Conservation (phyloP, 73 alveolate genomes). For the Symbiodinium pilosum region DNA sequence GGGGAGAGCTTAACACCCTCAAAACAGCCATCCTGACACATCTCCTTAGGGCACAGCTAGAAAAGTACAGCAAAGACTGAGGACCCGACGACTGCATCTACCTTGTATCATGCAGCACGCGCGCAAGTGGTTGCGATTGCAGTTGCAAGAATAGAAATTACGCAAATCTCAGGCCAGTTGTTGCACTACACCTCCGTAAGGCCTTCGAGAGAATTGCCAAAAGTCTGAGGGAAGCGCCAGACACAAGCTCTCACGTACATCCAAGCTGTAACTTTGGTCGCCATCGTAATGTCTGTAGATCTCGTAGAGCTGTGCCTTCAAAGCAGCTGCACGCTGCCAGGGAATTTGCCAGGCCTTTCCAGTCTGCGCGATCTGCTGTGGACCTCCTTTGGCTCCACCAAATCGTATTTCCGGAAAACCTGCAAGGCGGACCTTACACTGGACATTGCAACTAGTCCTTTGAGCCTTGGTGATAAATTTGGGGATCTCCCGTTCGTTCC, state of each 20-base stretch:
- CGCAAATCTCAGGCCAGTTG: not conserved
- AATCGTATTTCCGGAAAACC: constrained; percentile 48
- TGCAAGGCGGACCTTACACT: not conserved
- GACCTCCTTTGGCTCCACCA: constrained; percentile 58
- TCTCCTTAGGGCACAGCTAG: too few species aligned
- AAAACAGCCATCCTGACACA: too few species aligned
- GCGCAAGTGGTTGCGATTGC: too few species aligned
- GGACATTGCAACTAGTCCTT: not conserved
- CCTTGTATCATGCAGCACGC: not conserved
- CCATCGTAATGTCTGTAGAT: constrained; percentile 53
- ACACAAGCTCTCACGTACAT: constrained; percentile 70
- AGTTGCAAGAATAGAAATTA: not conserved
- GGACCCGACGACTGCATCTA: not conserved
- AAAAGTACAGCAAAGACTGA: too few species aligned
- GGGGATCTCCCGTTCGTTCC: constrained; percentile 91
- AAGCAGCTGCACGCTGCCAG: not conserved
- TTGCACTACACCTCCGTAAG: not conserved
- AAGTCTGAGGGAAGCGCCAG: not conserved
- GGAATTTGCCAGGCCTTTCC: not conserved
- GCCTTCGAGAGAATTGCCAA: too few species aligned
- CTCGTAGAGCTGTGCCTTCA: constrained; percentile 59
- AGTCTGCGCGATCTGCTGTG: not conserved
- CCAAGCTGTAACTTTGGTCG: constrained; percentile 55
- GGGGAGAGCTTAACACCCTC: too few species aligned
- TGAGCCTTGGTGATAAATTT: constrained; percentile 35